A percentile compares a stretch with the other conserved stretches of the same genome.
phyloP scores from a whole-genome alignment of 2,329 filamentous ascomycete species.

The Cercospora sp. region DNA sequence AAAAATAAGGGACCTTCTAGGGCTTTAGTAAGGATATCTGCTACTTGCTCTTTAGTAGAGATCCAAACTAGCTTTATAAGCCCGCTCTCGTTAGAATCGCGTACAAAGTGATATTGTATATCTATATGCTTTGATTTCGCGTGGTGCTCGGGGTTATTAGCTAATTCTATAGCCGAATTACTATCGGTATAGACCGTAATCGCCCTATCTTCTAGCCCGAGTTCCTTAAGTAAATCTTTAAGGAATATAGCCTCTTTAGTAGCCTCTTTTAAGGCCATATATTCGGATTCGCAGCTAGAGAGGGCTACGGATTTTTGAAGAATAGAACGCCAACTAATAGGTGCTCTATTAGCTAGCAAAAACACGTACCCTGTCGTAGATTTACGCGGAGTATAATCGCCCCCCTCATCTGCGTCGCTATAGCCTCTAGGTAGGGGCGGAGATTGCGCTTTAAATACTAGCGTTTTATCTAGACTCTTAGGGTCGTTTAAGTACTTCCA shows the following conservation, averaged over 20 bases:
- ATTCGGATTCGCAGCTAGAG: constrained; percentile 10
- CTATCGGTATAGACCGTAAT: constrained; percentile 6
- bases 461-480: neutral
- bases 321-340: too few relatives aligned
- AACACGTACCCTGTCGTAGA: too few relatives aligned
- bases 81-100: neutral
- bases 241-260: constrained; percentile 14
- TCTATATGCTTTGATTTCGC: constrained; percentile 15
- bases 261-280: constrained; percentile 18
- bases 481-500: constrained; percentile 16
- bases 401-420: constrained; percentile 6
- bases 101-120: constrained; percentile 15
- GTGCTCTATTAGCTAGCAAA: too few relatives aligned
- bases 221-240: constrained; percentile 14
- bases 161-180: constrained; percentile 14
- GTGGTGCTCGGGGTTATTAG: constrained; percentile 10
- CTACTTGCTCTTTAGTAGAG: neutral
- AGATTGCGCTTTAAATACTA: constrained; percentile 11
- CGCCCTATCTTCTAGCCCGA: constrained; percentile 2
- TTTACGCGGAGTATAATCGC: constrained; percentile 6
- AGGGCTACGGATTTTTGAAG: too few relatives aligned
- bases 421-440: neutral
- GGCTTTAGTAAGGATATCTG: constrained; percentile 5
- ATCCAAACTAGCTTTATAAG: neutral
- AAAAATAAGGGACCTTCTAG: constrained; percentile 4